These are phyloP conservation scores for Geranomyces variabilis DNA, from an alignment of 192 early-diverging fungal species.

Conservation along the genomic window DNA sequence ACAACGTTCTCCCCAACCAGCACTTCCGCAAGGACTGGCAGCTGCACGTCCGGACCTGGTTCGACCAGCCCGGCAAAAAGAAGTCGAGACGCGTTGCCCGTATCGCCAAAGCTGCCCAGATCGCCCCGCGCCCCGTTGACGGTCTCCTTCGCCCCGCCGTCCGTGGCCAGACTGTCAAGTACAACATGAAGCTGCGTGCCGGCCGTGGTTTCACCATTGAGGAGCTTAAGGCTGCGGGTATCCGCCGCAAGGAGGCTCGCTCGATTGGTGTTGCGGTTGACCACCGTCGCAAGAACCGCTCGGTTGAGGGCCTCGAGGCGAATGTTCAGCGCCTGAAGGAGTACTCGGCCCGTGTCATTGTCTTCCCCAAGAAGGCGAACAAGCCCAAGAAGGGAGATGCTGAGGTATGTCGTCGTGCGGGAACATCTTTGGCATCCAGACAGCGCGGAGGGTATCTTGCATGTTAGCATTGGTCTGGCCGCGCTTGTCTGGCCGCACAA, in stretches of 20 bases:
- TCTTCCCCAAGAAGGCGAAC: conserved; percentile 93
- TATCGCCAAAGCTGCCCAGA: conserved; percentile 91
- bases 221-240: conserved; percentile 95
- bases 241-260: conserved; percentile 90
- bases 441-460: no score
- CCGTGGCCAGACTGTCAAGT: conserved; percentile 93
- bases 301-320: conserved; percentile 87
- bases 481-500: no score
- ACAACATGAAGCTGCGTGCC: conserved; percentile 96
- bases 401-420: conserved; percentile 45
- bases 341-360: conserved; percentile 93
- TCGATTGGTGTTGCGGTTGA: conserved; percentile 96
- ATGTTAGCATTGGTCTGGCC: no score
- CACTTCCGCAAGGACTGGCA: conserved; percentile 97
- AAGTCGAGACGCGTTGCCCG: conserved; percentile 84
- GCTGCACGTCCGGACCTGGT: conserved; percentile 95
- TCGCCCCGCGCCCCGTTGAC: conserved; percentile 96
- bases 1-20: conserved; percentile 89
- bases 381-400: conserved; percentile 83
- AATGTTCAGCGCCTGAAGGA: conserved; percentile 94
- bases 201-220: conserved; percentile 98
- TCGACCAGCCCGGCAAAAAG: conserved; percentile 97
- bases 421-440: no score
- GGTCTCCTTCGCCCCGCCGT: conserved; percentile 95
- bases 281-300: conserved; percentile 94